A percentile compares a stretch with the other conserved stretches of the same genome.
Evolutionary conservation across 176 grass and related monocot species (phyloP).

Genomic region (Aegilops sharonensis): DNA sequence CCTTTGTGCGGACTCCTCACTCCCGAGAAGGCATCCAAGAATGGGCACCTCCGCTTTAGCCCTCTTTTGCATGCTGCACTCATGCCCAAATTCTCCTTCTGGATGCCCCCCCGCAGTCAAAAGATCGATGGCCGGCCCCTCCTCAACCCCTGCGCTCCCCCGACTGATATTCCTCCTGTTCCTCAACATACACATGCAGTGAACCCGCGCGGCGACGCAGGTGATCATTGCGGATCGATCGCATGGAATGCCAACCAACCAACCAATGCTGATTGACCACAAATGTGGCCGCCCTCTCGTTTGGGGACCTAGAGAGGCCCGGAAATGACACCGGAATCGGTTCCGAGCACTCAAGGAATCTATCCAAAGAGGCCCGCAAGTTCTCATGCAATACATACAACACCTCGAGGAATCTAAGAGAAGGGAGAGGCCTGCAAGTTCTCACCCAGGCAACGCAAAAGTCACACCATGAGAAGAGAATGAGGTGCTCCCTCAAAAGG

Average conservation of each 20-base stretch:
- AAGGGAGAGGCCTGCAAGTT: too few relatives aligned
- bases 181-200: neutral
- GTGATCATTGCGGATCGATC: slow-evolving; percentile 10
- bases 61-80: slow-evolving; percentile 41
- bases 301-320: slow-evolving; percentile 16
- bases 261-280: slow-evolving; percentile 15
- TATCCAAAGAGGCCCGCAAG: slow-evolving; percentile 1
- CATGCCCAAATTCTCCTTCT: slow-evolving; percentile 66
- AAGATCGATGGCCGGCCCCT: slow-evolving; percentile 27
- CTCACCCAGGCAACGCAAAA: slow-evolving; percentile 37
- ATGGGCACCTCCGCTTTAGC: slow-evolving; percentile 56
- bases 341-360: slow-evolving; percentile 24
- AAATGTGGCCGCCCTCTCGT: slow-evolving; percentile 27
- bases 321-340: slow-evolving; percentile 32
- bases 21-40: slow-evolving; percentile 66
- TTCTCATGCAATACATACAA: slow-evolving; percentile 7
- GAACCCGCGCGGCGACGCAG: neutral
- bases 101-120: slow-evolving; percentile 79
- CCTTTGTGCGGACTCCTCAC: slow-evolving; percentile 49
- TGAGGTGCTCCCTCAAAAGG: slow-evolving; percentile 61
- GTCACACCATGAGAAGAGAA: slow-evolving; percentile 64
- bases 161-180: slow-evolving; percentile 10
- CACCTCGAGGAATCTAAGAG: neutral
- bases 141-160: neutral
- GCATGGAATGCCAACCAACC: slow-evolving; percentile 9